These are phyloP conservation scores for Tetramitus jugosus DNA, from an alignment of 208 protist species.

Conservation along the genomic window DNA sequence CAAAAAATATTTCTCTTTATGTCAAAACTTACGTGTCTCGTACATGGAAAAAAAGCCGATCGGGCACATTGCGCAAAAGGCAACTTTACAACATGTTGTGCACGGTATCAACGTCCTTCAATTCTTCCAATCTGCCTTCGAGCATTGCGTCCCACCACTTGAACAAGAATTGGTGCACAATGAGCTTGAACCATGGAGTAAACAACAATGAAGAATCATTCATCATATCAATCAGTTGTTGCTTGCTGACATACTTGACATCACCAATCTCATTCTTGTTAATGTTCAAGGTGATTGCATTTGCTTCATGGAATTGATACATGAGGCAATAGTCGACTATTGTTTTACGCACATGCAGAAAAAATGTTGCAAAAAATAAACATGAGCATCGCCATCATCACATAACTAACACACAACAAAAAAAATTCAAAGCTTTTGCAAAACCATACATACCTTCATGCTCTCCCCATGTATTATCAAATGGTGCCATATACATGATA, in stretches of 20 bases:
- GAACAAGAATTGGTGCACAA: slow-evolving; percentile 20
- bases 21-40: too few species aligned
- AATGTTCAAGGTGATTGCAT: background rate
- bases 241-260: background rate
- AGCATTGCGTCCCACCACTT: slow-evolving; percentile 28
- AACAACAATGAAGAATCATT: background rate
- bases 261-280: slow-evolving; percentile 27
- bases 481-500: slow-evolving; percentile 26
- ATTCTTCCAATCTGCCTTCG: background rate
- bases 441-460: too few species aligned
- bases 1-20: too few species aligned
- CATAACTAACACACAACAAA: too few species aligned
- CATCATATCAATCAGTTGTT: slow-evolving; percentile 5
- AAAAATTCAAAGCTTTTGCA: too few species aligned
- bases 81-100: too few species aligned
- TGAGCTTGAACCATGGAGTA: slow-evolving; percentile 33
- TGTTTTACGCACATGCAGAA: too few species aligned
- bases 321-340: slow-evolving; percentile 32
- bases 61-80: too few species aligned
- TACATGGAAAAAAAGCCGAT: too few species aligned
- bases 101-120: background rate
- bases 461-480: slow-evolving; percentile 22
- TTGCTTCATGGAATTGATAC: background rate
- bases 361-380: too few species aligned
- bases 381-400: too few species aligned